Evolutionary conservation across 441 rosid genomes (phyloP).

Genomic region (Bocquillonia castaneifolia): DNA sequence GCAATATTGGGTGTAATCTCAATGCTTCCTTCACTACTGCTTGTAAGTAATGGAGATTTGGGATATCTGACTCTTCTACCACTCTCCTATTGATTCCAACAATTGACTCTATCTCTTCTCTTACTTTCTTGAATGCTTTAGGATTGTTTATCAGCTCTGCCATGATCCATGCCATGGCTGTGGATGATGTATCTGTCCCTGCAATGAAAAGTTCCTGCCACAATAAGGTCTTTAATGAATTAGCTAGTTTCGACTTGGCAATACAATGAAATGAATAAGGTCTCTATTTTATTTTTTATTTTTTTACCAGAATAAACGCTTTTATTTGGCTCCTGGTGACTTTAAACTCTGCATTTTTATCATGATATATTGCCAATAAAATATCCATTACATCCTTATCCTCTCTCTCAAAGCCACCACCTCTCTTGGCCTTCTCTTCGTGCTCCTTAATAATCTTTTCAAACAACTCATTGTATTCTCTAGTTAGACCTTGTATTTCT

Average conservation of each 20-base stretch:
- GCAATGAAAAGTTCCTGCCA: constrained; percentile 34
- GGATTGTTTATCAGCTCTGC: constrained; percentile 52
- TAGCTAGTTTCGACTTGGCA: too few relatives aligned
- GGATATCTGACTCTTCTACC: constrained; percentile 35
- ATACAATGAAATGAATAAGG: too few relatives aligned
- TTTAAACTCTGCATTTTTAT: constrained; percentile 29
- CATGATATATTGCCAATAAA: constrained; percentile 21
- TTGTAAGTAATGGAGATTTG: constrained; percentile 33
- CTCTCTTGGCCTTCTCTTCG: constrained; percentile 29
- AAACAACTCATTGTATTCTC: constrained; percentile 33
- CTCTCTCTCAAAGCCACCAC: neutral
- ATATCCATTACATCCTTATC: constrained; percentile 38
- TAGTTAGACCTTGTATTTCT: constrained; percentile 24
- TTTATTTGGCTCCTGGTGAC: constrained; percentile 32
- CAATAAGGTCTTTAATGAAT: neutral
- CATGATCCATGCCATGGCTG: constrained; percentile 36
- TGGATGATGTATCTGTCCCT: constrained; percentile 38
- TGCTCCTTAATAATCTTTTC: constrained; percentile 43
- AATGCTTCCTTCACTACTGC: constrained; percentile 35
- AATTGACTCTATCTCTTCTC: constrained; percentile 41
- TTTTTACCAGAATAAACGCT: constrained; percentile 39
- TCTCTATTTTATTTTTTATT: too few relatives aligned
- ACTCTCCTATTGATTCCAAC: constrained; percentile 32
- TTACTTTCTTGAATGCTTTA: constrained; percentile 25
- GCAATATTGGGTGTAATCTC: constrained; percentile 30